Evolutionary conservation across 1,139 yeast genomes (phyloP), one percentile per base, ranked within the genome.

Genomic region (Taiozyma sp.): DNA sequence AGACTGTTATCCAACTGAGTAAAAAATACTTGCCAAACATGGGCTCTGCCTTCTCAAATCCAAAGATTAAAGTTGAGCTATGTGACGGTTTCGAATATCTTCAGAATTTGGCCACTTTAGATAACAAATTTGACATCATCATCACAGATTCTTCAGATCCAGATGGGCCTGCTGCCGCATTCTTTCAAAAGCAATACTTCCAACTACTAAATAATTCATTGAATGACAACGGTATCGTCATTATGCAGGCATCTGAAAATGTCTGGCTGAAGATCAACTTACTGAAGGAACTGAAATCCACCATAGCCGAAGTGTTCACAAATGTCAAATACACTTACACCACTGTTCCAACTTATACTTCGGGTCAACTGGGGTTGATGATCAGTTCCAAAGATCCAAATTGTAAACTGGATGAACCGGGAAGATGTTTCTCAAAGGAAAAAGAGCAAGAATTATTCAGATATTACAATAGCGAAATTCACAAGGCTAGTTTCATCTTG

Each of bases 91-190:
- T 93, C 72, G 77, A 88, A 70, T 91, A 75, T 67, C 74, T 91
- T 61, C 76, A 79, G 53, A 74, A 76, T 46, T 47, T 62, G 4
- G 56, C 63, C 1, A 55, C 65, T 30, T 66, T 66, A 48, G 71
- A 62, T 16, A 54, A 58, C 53, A 76, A 78, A 59, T 91, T 76
- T 65, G 98, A 93, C 68, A 85, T 91, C 46, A 90, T 93, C 59
- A 90, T 93, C 61, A 90, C 97, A 39, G 99, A 93, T 68, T 88
- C 97, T 10, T 87, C 96, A 11, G 99, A 93, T 68, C 98, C 98
- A 2, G 98, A 93, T 63, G 99, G 99, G 1, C 99, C 99, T 10
- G 99, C 99, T 3, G 96, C 85, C 62, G 88, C 89, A 45, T 86
- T 93, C 59, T 93, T 93, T 75, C 91, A 90, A 69, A 77, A 80